Evolutionary conservation across 2,329 filamentous ascomycete species (phyloP).

Genomic region (Aspergillus luchuensis): DNA sequence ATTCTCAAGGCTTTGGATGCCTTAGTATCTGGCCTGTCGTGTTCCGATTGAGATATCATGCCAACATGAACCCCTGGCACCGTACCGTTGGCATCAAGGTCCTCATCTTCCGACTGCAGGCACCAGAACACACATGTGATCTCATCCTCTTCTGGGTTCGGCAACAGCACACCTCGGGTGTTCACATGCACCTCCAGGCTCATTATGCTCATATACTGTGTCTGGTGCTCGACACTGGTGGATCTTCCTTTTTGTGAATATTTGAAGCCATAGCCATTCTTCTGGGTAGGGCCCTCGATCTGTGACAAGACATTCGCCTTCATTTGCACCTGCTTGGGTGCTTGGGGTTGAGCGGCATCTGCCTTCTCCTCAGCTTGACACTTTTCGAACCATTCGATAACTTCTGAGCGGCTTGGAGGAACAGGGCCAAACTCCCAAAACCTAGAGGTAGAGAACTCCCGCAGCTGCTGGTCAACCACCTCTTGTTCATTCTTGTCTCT

Average conservation of each 20-base stretch:
- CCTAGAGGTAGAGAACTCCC: conserved; percentile 61
- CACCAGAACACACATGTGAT: conserved; percentile 90
- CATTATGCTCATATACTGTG: conserved; percentile 95
- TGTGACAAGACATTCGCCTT: conserved; percentile 65
- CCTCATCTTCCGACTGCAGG: conserved; percentile 72
- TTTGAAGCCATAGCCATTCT: conserved; percentile 78
- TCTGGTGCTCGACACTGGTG: conserved; percentile 77
- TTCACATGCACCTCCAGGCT: conserved; percentile 92
- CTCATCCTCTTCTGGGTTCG: conserved; percentile 88
- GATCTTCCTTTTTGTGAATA: conserved; percentile 76
- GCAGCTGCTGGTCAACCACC: conserved; percentile 54
- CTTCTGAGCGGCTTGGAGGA: conserved; percentile 71
- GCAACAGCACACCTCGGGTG: conserved; percentile 74
- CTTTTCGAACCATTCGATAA: conserved; percentile 66
- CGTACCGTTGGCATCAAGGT: conserved; percentile 52
- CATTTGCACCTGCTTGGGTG: conserved; percentile 16
- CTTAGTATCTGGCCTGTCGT: conserved; percentile 59
- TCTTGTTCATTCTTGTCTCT: conserved; percentile 58
- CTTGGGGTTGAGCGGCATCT: conserved; percentile 12
- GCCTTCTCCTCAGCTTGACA: conserved; percentile 19
- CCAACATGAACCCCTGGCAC: conserved; percentile 63
- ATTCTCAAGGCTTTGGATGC: conserved; percentile 64
- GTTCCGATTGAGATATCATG: conserved; percentile 69
- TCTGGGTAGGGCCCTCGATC: conserved; percentile 85
- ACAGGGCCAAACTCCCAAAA: conserved; percentile 75